Evolutionary conservation across 2,329 filamentous ascomycete genomes (phyloP), one percentile per base, ranked within the genome.

Genomic region (Claviceps digitariae): DNA sequence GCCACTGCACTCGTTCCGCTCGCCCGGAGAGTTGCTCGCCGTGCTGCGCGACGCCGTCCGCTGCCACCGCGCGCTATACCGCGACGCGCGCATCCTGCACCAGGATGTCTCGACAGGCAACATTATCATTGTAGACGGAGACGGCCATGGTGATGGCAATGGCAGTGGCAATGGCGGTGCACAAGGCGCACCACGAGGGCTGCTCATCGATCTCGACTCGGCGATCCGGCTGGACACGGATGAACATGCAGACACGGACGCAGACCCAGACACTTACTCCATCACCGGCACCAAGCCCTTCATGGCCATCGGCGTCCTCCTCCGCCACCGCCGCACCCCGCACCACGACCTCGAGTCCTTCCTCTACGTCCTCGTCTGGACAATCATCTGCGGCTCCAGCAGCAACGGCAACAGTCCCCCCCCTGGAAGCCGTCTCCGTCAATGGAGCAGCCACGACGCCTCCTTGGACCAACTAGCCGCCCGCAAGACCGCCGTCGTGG

Each of bases 281-380:
- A 56, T 57, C 29, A 53, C 40, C 34, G 57, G 57, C 53, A 60
- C 57, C 2, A 53, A 43, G 20, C 52, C 51, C 3, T 65, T 62
- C 34, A 63, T 65, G 57, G 61, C 62, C 5, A 61, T 66, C 34
- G 59, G 55, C 4, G 34, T 63, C 8, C 50, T 61, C 2, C 49
- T 25, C 1, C 15, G 49, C 0, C 50, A 56, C 2, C 13, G 13
- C 9, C 57, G 56, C 9, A 63, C 58, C 1, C 64, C 62, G 34
- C 56, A 59, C 1, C 60, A 65, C 9, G 63, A 65, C 13, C 55
- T 66, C 0, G 63, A 66, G 48, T 60, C 63, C 0, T 64, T 66
- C 31, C 29, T 66, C 4, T 66, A 64, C 20, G 57, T 62, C 2
- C 55, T 64, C 1, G 51, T 57, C 10, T 55, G 52, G 54, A 50